These are phyloP conservation scores for Corymbia maculata DNA, from an alignment of 345 rosid genomes.

Conservation along the genomic window DNA sequence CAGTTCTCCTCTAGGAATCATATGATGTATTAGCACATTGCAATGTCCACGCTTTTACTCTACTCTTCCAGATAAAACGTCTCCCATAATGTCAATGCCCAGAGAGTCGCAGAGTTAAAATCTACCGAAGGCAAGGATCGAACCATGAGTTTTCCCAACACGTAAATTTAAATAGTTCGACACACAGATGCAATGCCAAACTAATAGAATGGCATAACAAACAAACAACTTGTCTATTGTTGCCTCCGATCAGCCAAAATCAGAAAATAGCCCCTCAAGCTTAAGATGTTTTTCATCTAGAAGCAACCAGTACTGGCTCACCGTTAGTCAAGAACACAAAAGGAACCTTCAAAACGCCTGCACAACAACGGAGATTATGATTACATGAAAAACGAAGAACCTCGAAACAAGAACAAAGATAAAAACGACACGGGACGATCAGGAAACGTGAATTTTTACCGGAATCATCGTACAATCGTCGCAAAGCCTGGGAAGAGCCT, in stretches of 20 bases:
- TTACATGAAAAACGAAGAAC: neutral
- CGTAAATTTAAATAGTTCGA: neutral
- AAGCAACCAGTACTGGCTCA: slow-evolving; percentile 12
- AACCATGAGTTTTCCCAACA: neutral
- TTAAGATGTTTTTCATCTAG: neutral
- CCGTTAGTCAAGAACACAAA: slow-evolving; percentile 77
- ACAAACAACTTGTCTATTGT: neutral
- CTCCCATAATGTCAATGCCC: neutral
- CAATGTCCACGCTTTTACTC: neutral
- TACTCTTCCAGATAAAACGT: neutral
- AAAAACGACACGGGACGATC: neutral
- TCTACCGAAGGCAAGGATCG: neutral
- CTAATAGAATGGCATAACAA: neutral
- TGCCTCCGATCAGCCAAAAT: neutral
- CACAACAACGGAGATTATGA: neutral
- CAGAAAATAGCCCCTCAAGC: neutral
- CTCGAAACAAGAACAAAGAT: neutral
- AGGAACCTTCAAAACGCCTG: slow-evolving; percentile 69
- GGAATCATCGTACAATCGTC: slow-evolving; percentile 37
- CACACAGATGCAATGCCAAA: neutral
- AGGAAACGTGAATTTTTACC: slow-evolving; percentile 14
- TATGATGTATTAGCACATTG: neutral
- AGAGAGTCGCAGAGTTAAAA: neutral
- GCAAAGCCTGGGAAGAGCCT: slow-evolving; percentile 53
- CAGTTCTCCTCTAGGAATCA: neutral